phyloP scores from a whole-genome alignment of 2,329 filamentous ascomycete genomes.

The Rhinocladiella similis region DNA sequence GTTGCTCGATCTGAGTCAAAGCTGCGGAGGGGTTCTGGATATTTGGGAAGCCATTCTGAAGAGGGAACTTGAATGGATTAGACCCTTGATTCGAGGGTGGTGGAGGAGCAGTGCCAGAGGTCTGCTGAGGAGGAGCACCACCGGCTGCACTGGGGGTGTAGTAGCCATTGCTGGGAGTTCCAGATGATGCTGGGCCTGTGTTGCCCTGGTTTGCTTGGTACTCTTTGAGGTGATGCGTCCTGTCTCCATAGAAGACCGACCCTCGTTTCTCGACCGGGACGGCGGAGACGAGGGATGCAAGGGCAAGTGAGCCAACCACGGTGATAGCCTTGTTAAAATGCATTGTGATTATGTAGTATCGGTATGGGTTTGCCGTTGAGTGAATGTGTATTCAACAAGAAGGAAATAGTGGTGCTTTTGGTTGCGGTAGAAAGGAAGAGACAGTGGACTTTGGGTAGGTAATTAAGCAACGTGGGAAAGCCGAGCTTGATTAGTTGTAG shows the following conservation, averaged over 20 bases:
- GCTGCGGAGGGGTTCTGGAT: constrained; percentile 49
- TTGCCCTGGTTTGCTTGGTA: constrained; percentile 1
- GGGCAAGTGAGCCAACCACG: constrained; percentile 18
- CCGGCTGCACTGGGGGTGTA: constrained; percentile 1
- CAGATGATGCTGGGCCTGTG: neutral
- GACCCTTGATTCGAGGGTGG: neutral
- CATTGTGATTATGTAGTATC: constrained; percentile 19
- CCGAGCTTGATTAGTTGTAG: neutral
- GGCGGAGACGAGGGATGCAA: constrained; percentile 21
- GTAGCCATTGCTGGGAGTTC: constrained; percentile 10
- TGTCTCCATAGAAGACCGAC: constrained; percentile 11
- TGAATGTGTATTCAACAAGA: constrained; percentile 17
- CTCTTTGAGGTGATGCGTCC: constrained; percentile 8
- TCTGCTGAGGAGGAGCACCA: neutral
- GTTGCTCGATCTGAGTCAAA: constrained; percentile 51
- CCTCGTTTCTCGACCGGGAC: constrained; percentile 20
- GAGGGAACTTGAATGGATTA: constrained; percentile 26
- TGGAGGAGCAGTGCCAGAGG: neutral
- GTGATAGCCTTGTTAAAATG: constrained; percentile 12
- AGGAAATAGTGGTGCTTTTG: neutral
- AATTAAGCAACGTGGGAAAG: neutral
- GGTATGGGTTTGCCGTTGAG: constrained; percentile 2
- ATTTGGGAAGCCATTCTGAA: constrained; percentile 60
- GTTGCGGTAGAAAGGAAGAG: neutral
- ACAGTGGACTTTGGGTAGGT: neutral